Base-by-base conservation (phyloP, 108 stramenopile species). In the Nitzschia sp. region DNA sequence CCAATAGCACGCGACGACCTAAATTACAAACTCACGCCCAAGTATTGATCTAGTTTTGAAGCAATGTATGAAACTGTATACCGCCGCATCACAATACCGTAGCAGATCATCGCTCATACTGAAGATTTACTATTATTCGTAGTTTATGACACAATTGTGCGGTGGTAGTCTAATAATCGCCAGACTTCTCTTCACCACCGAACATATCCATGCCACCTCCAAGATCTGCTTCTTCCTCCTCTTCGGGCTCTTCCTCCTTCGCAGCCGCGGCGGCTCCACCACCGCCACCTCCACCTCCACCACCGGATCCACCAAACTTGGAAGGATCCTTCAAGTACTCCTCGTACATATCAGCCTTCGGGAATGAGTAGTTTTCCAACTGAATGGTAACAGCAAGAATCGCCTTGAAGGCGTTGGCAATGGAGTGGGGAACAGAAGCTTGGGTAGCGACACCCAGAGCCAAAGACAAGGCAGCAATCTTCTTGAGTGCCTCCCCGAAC, bases 381-480 rank as follows among this genome's bases (percentile, higher is more conserved):
- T 86, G 92, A 27, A 97, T 80, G 31, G 96, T 95, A 23, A 98
- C 76, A 29, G 96, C 88, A 34, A 99, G 76, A 58, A 96, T 69
- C 35, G 86, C 91, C 85, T 95, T 95, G 96, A 97, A 98, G 65
- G 97, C 99, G 77, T 97, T 97, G 79, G 90, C 96, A 77, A 98
- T 87, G 63, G 91, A 96, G 85, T 99, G 99, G 21, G 97, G 96
- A 57, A 97, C 88, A 60, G 91, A 94, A 16, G 96, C 96, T 71
- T 96, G 83, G 28, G 97, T 98, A 59, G 98, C 97, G 80, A 81
- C 91, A 59, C 95, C 91, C 34, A 96, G 54, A 35, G 86, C 90
- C 53, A 99, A 79, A 26, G 94, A 98, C 47, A 98, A 68, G 33
- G 88, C 77, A 26, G 97, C 96, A 28, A 99, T 59, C 53, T 69